These are phyloP conservation scores for Arthrobotrys sphaeroides DNA, from an alignment of 2,329 filamentous ascomycete species.

Conservation along the genomic window DNA sequence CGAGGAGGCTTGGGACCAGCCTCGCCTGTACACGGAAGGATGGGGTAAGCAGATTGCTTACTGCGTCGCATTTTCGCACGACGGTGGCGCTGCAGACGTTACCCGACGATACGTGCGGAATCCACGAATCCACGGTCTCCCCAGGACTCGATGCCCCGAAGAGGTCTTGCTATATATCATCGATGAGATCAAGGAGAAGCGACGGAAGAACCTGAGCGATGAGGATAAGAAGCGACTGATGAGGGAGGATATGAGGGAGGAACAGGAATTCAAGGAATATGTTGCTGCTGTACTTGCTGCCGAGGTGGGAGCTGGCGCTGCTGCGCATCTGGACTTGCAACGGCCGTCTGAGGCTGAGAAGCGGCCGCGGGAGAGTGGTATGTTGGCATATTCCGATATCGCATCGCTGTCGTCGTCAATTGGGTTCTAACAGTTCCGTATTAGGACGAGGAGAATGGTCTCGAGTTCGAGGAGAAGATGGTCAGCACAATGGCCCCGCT, in stretches of 20 bases:
- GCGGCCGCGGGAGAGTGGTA: conserved; percentile 56
- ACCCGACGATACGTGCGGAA: conserved; percentile 76
- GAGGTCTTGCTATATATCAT: conserved; percentile 90
- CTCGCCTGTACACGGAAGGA: conserved; percentile 88
- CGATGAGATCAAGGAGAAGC: conserved; percentile 86
- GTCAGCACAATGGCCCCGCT: conserved; percentile 44
- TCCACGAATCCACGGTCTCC: conserved; percentile 73
- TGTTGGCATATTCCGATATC: conserved; percentile 34
- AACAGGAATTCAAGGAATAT: conserved; percentile 77
- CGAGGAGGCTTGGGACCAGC: conserved; percentile 95
- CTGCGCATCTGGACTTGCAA: conserved; percentile 41
- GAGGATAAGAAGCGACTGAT: conserved; percentile 82
- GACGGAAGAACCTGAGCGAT: conserved; percentile 84
- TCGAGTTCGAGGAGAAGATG: conserved; percentile 57
- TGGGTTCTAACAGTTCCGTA: conserved; percentile 46
- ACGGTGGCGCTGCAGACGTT: conserved; percentile 74
- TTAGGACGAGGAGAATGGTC: conserved; percentile 57
- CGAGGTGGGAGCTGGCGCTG: conserved; percentile 53
- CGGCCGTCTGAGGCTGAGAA: conserved; percentile 54
- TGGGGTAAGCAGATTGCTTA: conserved; percentile 98
- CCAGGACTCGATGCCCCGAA: conserved; percentile 82
- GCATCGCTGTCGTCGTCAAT: background rate
- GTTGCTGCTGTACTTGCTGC: conserved; percentile 76
- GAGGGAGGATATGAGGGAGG: conserved; percentile 80
- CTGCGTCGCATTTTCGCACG: conserved; percentile 94